Conservation (phyloP, 345 rosid species). For the Lagerstroemia speciosa region DNA sequence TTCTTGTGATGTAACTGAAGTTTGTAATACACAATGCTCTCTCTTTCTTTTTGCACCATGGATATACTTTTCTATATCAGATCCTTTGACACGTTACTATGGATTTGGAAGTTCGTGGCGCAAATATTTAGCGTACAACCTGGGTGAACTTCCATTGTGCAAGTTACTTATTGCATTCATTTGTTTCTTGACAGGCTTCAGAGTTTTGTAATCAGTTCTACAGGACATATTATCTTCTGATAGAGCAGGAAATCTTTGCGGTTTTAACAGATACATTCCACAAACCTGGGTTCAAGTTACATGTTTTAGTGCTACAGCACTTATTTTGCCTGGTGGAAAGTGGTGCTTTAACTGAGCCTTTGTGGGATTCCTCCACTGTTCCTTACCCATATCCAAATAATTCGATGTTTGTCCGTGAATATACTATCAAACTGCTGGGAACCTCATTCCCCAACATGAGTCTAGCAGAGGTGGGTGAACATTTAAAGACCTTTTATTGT, state of each 20-base stretch:
- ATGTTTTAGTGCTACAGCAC: conserved; percentile 80
- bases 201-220: conserved; percentile 88
- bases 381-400: conserved; percentile 71
- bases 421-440: conserved; percentile 82
- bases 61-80: not conserved
- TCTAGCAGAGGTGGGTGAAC: conserved; percentile 51
- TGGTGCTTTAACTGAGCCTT: conserved; percentile 71
- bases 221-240: conserved; percentile 47
- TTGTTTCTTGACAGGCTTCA: conserved; percentile 31
- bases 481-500: not conserved
- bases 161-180: conserved; percentile 13
- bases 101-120: not conserved
- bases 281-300: conserved; percentile 98
- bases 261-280: conserved; percentile 96
- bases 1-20: not conserved
- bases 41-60: not conserved
- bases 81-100: not conserved
- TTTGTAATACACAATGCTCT: not conserved
- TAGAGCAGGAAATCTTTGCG: conserved; percentile 95
- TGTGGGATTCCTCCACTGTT: conserved; percentile 82
- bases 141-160: not conserved
- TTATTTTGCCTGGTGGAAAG: conserved; percentile 80
- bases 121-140: not conserved
- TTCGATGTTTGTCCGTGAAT: conserved; percentile 71
- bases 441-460: conserved; percentile 98